Base-by-base conservation (phyloP, 345 rosid species). In the Lepidium aucheri region DNA sequence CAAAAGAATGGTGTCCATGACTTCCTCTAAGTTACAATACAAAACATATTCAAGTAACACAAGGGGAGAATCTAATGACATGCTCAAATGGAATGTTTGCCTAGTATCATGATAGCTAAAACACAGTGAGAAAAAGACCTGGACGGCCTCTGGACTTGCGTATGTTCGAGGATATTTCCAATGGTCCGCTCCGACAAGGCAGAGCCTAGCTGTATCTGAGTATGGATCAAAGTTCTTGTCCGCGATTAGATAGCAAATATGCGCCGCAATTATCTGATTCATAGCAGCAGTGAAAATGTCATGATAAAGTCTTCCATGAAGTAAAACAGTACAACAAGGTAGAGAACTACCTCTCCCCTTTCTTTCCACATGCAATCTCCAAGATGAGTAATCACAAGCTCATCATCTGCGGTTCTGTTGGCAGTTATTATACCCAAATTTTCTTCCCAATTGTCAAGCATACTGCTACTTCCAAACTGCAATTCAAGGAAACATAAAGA, bases 301-400 rank as follows among this genome's bases (percentile, higher is more conserved):
- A 72, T 4, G 63, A 65, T 45, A 30, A 22, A 51, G 43, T 60
- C 49, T 52, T 28, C 26, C 61, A 51, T 15, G 34, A 60, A 35
- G 42, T 54, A 36, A 9, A 60, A 53, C 24, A 42, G 63, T 60
- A 15, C 43, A 44, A 66, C 40, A 28, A 56, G 67, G 44, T 34
- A 47, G 65, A 69, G 46, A 65, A 58, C 70, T 43, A 95, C 99
- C 97, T 91, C 97, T 68, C 96, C 85, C 74, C 85, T 80, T 60
- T 95, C 99, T 86, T 84, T 95, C 99, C 96, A 95, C 61, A 95
- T 63, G 85, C 91, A 82, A 81, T 95, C 99, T 40, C 99, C 99
- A 33, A 95, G 96, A 72, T 95, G 96, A 17, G 86, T 80, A 52
- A 95, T 82, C 56, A 95, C 99, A 74, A 91, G 96, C 70, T 91